Evolutionary conservation across 371 early-diverging fungal species (phyloP).

Genomic region (Cokeromyces recurvatus): DNA sequence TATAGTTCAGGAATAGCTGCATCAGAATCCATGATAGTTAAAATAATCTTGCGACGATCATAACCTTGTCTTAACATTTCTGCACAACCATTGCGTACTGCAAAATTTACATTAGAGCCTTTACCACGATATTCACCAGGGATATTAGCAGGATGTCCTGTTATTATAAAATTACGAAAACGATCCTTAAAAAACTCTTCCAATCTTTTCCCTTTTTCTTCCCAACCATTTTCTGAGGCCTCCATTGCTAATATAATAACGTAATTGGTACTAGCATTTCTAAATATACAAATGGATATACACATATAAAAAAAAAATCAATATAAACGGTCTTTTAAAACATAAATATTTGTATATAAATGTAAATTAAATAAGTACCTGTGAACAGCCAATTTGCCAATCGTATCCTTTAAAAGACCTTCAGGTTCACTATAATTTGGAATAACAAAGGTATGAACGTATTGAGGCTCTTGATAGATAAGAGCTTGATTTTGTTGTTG

Average conservation of each 20-base stretch:
- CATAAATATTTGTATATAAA: too few species aligned
- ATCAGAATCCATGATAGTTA: slow-evolving; percentile 56
- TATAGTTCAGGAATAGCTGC: slow-evolving; percentile 48
- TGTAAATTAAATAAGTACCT: too few species aligned
- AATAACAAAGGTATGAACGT: slow-evolving; percentile 50
- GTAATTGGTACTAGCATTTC: slow-evolving; percentile 41
- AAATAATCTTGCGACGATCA: slow-evolving; percentile 49
- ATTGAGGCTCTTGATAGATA: slow-evolving; percentile 2
- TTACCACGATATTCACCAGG: slow-evolving; percentile 78
- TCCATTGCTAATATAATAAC: slow-evolving; percentile 78
- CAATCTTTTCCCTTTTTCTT: slow-evolving; percentile 56
- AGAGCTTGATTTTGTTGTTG: slow-evolving; percentile 1
- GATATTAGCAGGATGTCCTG: slow-evolving; percentile 64
- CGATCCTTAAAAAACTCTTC: slow-evolving; percentile 43
- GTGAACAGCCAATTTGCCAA: slow-evolving; percentile 35
- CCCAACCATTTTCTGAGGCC: slow-evolving; percentile 54
- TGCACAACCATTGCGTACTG: not conserved
- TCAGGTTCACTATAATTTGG: slow-evolving; percentile 63
- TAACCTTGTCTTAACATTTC: slow-evolving; percentile 31
- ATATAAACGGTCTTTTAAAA: too few species aligned
- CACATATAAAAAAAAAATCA: too few species aligned
- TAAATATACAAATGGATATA: too few species aligned
- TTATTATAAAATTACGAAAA: slow-evolving; percentile 50
- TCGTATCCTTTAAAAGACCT: slow-evolving; percentile 38
- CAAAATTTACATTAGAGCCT: slow-evolving; percentile 20